Conservation (phyloP, 2,329 filamentous ascomycete genomes). For the Aspergillus fischeri region DNA sequence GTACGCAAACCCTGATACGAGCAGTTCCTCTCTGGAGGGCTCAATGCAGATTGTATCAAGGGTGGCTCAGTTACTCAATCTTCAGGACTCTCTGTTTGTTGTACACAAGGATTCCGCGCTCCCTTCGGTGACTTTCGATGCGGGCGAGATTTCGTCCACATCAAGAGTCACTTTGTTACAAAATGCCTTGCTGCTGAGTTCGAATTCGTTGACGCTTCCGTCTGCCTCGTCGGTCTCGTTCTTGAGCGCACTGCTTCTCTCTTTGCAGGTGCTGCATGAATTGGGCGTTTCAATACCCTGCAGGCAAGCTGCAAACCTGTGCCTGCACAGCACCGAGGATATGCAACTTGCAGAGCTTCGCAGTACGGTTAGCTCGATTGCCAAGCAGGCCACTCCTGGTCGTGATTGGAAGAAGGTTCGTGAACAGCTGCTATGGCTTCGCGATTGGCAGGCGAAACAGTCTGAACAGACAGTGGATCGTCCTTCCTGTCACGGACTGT, state of each 20-base stretch:
- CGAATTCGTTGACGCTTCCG: slow-evolving; percentile 42
- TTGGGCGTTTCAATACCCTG: slow-evolving; percentile 37
- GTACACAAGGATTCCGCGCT: slow-evolving; percentile 18
- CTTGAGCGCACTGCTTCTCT: slow-evolving; percentile 38
- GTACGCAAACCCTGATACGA: slow-evolving; percentile 50
- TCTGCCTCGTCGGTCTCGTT: slow-evolving; percentile 38
- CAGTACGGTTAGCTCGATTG: slow-evolving; percentile 48
- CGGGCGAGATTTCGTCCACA: slow-evolving; percentile 31
- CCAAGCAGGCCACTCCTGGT: slow-evolving; percentile 41
- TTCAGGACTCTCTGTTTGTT: slow-evolving; percentile 43
- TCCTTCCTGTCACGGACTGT: slow-evolving; percentile 39
- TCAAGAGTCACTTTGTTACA: slow-evolving; percentile 40
- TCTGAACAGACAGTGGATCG: slow-evolving; percentile 19
- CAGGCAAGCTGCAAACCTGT: slow-evolving; percentile 44
- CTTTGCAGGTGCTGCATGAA: slow-evolving; percentile 35
- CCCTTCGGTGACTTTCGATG: slow-evolving; percentile 27
- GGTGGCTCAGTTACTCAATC: slow-evolving; percentile 48
- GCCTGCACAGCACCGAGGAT: slow-evolving; percentile 49
- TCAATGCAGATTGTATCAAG: slow-evolving; percentile 49
- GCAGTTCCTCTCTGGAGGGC: slow-evolving; percentile 42
- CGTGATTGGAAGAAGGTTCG: slow-evolving; percentile 48
- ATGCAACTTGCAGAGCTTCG: slow-evolving; percentile 52
- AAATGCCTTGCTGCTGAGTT: slow-evolving; percentile 35
- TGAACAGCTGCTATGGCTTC: slow-evolving; percentile 56
- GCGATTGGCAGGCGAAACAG: slow-evolving; percentile 50